Percentiles rank a stretch among this genome's conserved stretches.
Evolutionary conservation across 257 asterid genomes (phyloP).

Genomic region (Paulownia fortunei): DNA sequence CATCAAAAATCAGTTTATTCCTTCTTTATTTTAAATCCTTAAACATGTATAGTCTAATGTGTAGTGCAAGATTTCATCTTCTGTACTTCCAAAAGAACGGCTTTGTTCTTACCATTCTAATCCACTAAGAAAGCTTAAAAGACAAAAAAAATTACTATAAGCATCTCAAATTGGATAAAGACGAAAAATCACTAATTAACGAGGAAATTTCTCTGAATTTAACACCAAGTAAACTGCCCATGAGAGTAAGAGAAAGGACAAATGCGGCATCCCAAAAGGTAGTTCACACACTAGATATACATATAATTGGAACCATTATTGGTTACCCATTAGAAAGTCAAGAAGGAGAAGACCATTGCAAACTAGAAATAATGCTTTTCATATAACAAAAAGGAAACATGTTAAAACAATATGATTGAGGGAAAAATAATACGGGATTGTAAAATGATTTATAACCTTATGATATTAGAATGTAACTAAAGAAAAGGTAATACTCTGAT

Average conservation of each 20-base stretch:
- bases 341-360: not conserved
- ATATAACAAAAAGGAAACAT: slow-evolving; percentile 6
- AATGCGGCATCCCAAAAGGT: not conserved
- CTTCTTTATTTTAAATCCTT: slow-evolving; percentile 1
- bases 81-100: not conserved
- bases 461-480: slow-evolving; percentile 4
- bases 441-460: slow-evolving; percentile 14
- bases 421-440: not conserved
- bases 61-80: not conserved
- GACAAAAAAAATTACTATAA: not conserved
- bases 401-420: not conserved
- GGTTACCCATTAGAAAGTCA: slow-evolving; percentile 14
- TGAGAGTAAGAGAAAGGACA: not conserved
- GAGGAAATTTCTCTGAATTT: not conserved
- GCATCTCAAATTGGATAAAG: not conserved
- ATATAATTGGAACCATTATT: not conserved
- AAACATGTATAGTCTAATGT: not conserved
- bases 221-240: slow-evolving; percentile 8
- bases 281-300: not conserved
- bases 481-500: slow-evolving; percentile 60
- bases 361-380: slow-evolving; percentile 1
- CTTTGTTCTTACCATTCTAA: not conserved
- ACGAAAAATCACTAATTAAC: not conserved
- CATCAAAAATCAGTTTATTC: not conserved
- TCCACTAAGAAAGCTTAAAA: not conserved